Percentiles rank a stretch among this genome's conserved stretches.
phyloP scores from a whole-genome alignment of 2,329 filamentous ascomycete genomes.

The Akanthomyces uredinophilus region DNA sequence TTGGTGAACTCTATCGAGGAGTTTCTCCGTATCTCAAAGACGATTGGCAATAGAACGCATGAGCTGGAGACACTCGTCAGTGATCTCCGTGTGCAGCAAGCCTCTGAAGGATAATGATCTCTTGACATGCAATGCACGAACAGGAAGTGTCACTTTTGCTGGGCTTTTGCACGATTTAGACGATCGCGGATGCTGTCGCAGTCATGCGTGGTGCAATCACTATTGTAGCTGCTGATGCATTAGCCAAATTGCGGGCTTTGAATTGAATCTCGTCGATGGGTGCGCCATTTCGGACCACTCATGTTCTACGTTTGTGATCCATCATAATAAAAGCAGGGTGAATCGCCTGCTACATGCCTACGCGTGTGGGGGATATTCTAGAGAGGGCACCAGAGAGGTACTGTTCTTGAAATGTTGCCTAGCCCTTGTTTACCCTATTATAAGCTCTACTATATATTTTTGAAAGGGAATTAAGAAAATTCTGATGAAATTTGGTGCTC shows the following conservation, averaged over 20 bases:
- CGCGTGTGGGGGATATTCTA: no score
- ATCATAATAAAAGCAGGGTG: no score
- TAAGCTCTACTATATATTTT: no score
- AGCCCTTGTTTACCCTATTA: no score
- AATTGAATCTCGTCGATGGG: background rate
- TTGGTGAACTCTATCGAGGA: conserved; percentile 50
- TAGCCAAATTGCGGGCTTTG: background rate
- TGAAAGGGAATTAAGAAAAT: no score
- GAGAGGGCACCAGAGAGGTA: no score
- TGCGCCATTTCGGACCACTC: background rate
- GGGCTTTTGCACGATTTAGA: background rate
- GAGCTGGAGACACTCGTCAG: conserved; percentile 35
- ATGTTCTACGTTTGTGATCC: no score
- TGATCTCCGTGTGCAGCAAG: conserved; percentile 25
- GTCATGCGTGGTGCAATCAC: background rate
- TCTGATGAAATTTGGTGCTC: no score
- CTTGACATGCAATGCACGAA: background rate
- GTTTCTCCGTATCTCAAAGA: conserved; percentile 48
- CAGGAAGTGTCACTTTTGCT: background rate
- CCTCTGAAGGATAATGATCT: background rate
- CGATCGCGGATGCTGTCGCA: background rate
- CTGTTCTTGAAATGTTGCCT: no score
- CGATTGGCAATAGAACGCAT: conserved; percentile 40
- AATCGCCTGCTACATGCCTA: no score
- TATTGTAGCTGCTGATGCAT: background rate